Evolutionary conservation across 1,139 yeast species (phyloP).

Genomic region (Hyphopichia burtonii): DNA sequence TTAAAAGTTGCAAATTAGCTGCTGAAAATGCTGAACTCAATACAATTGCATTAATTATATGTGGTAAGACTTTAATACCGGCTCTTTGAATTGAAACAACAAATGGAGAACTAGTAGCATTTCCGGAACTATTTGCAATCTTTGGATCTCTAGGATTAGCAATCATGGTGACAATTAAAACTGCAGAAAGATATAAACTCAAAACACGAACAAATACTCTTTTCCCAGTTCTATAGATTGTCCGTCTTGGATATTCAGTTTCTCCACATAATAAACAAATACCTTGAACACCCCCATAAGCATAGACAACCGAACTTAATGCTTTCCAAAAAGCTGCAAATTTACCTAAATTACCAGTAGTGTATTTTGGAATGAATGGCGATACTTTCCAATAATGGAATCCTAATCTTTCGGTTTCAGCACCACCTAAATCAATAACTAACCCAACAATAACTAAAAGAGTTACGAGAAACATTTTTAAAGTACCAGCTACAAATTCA

Average conservation of each 20-base stretch:
- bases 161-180: constrained; percentile 34
- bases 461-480: constrained; percentile 66
- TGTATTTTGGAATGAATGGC: constrained; percentile 52
- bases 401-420: constrained; percentile 61
- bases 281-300: constrained; percentile 80
- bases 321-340: constrained; percentile 72
- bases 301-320: constrained; percentile 59
- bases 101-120: constrained; percentile 39
- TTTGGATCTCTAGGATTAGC: constrained; percentile 27
- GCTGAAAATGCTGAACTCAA: constrained; percentile 42
- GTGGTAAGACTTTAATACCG: constrained; percentile 37
- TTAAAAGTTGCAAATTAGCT: constrained; percentile 43
- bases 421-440: constrained; percentile 83
- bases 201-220: constrained; percentile 73
- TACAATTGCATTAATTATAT: constrained; percentile 39
- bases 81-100: constrained; percentile 46
- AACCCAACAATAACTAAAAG: constrained; percentile 75
- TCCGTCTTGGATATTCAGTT: constrained; percentile 70
- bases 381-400: constrained; percentile 61
- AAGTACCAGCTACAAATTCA: constrained; percentile 78
- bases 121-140: constrained; percentile 30
- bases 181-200: constrained; percentile 59
- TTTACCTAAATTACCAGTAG: constrained; percentile 59
- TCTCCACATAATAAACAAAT: constrained; percentile 79
- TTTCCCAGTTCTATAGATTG: constrained; percentile 76